These are phyloP conservation scores for Penicillium sp. DNA, from an alignment of 2,329 filamentous ascomycete species.

Conservation along the genomic window DNA sequence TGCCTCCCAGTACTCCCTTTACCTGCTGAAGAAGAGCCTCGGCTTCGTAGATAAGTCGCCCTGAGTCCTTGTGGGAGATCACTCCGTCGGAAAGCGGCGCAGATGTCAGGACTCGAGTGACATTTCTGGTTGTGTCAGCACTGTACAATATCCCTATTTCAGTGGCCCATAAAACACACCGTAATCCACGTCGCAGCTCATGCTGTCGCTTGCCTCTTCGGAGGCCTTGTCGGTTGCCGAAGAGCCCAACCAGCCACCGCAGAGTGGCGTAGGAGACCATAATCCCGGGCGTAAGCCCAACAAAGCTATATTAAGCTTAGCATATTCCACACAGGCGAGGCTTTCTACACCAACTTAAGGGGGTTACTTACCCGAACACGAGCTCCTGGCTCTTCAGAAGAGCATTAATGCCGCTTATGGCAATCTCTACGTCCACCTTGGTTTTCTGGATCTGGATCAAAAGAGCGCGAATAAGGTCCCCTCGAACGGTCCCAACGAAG, in stretches of 20 bases:
- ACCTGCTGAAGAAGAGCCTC: slow-evolving; percentile 72
- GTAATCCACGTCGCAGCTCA: slow-evolving; percentile 69
- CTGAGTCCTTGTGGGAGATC: slow-evolving; percentile 87
- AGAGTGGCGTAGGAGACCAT: slow-evolving; percentile 71
- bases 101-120: slow-evolving; percentile 72
- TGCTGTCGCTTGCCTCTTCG: slow-evolving; percentile 61
- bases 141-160: neutral
- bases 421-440: slow-evolving; percentile 95
- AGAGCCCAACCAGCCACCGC: slow-evolving; percentile 64
- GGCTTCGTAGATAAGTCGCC: slow-evolving; percentile 81
- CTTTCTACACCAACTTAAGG: neutral
- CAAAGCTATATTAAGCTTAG: slow-evolving; percentile 55
- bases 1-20: slow-evolving; percentile 61
- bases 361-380: slow-evolving; percentile 64
- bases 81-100: slow-evolving; percentile 67
- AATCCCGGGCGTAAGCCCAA: slow-evolving; percentile 89
- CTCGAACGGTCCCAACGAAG: slow-evolving; percentile 73
- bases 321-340: neutral
- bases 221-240: slow-evolving; percentile 66
- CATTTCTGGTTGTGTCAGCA: slow-evolving; percentile 51
- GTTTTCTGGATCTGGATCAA: slow-evolving; percentile 98
- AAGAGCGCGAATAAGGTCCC: slow-evolving; percentile 82
- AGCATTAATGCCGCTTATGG: slow-evolving; percentile 90
- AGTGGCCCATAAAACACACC: slow-evolving; percentile 39
- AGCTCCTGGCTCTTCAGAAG: slow-evolving; percentile 93